These are phyloP conservation scores for Falciphora oryzae DNA, from an alignment of 2,329 filamentous ascomycete genomes.

Conservation along the genomic window DNA sequence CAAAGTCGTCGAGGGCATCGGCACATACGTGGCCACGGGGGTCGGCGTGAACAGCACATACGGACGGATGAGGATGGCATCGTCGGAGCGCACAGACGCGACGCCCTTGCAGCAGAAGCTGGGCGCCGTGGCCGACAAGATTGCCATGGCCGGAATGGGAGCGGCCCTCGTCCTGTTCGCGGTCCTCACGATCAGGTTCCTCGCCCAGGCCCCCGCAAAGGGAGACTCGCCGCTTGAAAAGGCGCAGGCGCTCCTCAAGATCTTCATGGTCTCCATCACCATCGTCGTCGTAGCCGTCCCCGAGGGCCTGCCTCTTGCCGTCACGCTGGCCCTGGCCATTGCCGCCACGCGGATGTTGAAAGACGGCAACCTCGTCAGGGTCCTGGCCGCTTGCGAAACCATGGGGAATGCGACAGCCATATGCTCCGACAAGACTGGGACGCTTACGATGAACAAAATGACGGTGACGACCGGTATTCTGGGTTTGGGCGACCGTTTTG, in stretches of 20 bases:
- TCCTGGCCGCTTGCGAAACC: conserved; percentile 62
- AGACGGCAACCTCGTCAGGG: conserved; percentile 64
- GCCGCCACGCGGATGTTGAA: conserved; percentile 63
- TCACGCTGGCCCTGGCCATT: conserved; percentile 61
- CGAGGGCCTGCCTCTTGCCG: conserved; percentile 59
- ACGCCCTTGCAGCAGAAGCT: conserved; percentile 52
- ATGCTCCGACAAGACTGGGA: conserved; percentile 64
- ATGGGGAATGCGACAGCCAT: conserved; percentile 59
- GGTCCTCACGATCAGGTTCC: conserved; percentile 72
- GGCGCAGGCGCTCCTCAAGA: conserved; percentile 48
- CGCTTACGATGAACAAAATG: conserved; percentile 64
- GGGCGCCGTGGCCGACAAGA: conserved; percentile 34
- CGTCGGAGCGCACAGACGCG: conserved; percentile 43
- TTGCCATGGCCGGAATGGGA: conserved; percentile 48
- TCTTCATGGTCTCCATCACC: conserved; percentile 59
- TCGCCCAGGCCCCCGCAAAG: conserved; percentile 57
- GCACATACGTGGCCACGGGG: conserved; percentile 48
- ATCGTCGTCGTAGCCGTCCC: conserved; percentile 62
- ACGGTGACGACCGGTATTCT: conserved; percentile 57
- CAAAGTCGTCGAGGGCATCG: conserved; percentile 48
- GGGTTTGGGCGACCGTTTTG: conserved; percentile 51
- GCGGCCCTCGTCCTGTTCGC: conserved; percentile 71
- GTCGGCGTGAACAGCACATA: conserved; percentile 48
- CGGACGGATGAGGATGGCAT: conserved; percentile 50
- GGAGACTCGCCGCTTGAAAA: conserved; percentile 29